Evolutionary conservation across 2,329 filamentous ascomycete genomes (phyloP), one percentile per base, ranked within the genome.

Genomic region (Epichloe baconii): DNA sequence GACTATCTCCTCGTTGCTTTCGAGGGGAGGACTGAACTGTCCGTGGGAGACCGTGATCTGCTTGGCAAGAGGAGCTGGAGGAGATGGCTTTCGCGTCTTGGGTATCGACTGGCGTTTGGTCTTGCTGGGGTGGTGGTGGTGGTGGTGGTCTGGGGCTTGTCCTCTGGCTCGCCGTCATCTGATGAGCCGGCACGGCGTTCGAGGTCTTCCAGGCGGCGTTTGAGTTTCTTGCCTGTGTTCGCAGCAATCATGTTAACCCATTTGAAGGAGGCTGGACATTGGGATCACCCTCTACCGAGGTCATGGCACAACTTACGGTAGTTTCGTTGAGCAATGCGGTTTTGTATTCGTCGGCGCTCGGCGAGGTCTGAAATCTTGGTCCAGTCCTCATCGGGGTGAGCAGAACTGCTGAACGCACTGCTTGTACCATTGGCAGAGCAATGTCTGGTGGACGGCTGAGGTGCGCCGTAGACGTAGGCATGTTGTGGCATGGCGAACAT

Each of bases 351-450:
- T 62, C 90, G 78, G 64, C 93, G 83, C 72, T 97, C 91, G 48
- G 90, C 91, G 54, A 97, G 83, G 69, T 97, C 91, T 52, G 91
- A 95, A 67, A 97, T 95, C 80, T 96, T 95, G 65, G 91, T 96
- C 91, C 91, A 97, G 73, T 97, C 91, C 72, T 97, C 91, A 64
- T 96, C 90, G 51, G 91, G 87, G 68, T 95, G 94, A 61, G 90
- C 91, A 57, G 88, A 94, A 62, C 85, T 86, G 71, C 88, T 94
- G 75, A 95, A 95, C 60, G 91, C 91, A 71, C 88, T 95, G 73
- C 88, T 95, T 55, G 87, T 94, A 66, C 83, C 84, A 64, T 88
- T 83, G 57, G 73, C 77, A 41, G 80, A 76, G 61, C 85, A 83
- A 64, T 88, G 83, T 66, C 85, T 80, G 48, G 82, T 75, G 51